Base-by-base conservation (phyloP, 2,329 filamentous ascomycete species). In the Aspergillus pseudoglaucus region DNA sequence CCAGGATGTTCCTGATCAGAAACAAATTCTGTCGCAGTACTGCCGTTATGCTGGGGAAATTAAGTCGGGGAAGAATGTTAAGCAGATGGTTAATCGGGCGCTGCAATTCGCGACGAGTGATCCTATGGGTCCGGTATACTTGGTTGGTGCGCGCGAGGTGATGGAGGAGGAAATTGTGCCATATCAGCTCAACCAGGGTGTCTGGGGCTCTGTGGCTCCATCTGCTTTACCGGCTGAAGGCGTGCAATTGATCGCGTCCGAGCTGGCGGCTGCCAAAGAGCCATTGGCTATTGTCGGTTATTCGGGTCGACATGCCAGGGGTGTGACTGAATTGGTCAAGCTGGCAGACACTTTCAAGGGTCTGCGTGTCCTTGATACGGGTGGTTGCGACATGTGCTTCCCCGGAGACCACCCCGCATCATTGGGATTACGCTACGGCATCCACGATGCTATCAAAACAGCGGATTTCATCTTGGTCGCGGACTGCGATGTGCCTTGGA, bases 401-500 rank as follows among this genome's bases (percentile, higher is more conserved):
- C 73, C 73, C 12, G 66, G 67, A 0, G 58, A 74, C 40, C 73
- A 76, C 42, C 66, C 70, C 1, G 81, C 71, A 0, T 88, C 80
- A 72, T 63, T 88, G 10, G 85, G 90, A 2, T 66, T 93, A 45
- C 78, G 83, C 39, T 94, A 84, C 58, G 88, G 88, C 3, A 76
- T 80, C 2, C 86, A 95, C 45, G 81, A 87, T 2, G 75, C 77
- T 38, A 87, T 95, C 62, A 79, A 76, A 49, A 81, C 81, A 0
- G 88, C 90, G 0, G 91, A 96, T 64, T 80, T 89, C 9, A 94
- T 96, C 50, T 56, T 96, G 1, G 84, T 95, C 2, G 63, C 95
- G 20, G 87, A 96, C 66, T 94, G 89, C 54, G 90, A 96, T 61
- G 89, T 95, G 0, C 90, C 90, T 0, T 96, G 90, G 89, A 90